Evolutionary conservation across 78 protist genomes (phyloP), one percentile per base, ranked within the genome.

Genomic region (Reticulomyxa filosa): DNA sequence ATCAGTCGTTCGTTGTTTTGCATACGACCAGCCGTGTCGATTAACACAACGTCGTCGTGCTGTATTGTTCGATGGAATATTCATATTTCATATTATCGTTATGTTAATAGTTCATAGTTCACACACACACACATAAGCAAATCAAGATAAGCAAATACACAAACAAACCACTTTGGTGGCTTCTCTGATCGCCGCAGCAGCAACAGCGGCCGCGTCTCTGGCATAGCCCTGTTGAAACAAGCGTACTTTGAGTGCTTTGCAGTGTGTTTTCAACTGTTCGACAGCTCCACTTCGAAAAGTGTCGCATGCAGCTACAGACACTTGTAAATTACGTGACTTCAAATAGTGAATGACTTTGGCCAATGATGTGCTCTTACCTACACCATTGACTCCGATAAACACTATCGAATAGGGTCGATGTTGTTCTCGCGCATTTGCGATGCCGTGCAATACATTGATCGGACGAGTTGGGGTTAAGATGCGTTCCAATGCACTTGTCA

Each of bases 11-110:
- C 96, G 72, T 94, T 93, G 38, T 92, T 88, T 25, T 89, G 96
- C 99, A 92, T 94, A 22, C 98, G 80, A 11, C 98, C 98, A 2
- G 97, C 95, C 0, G 99, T 94, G 77, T 94, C 98, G 29, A 96
- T 73, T 0, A 96, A 67, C 32, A 93, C 96, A 1, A 85, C 91
- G 52, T 88, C 91, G 36, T 34, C 23, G 6, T 59, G 48, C 8
- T 69, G 30, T 6, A 42, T 35, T 4, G 42, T 8, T 13, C 48
- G 48, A 42, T 13, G 48, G 48, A 42, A 42, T 13, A 42, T 20
- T 42, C n/a, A n/a, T n/a, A n/a, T n/a, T n/a, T n/a, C n/a, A n/a
- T n/a, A n/a, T n/a, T n/a, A n/a, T n/a, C n/a, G n/a, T n/a, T n/a
- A n/a, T n/a, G n/a, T n/a, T n/a, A n/a, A n/a, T n/a, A n/a, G n/a